Evolutionary conservation across 2,329 filamentous ascomycete species (phyloP), one percentile per base, ranked within the genome.

Genomic region (Neophaeococcomyces aloes): DNA sequence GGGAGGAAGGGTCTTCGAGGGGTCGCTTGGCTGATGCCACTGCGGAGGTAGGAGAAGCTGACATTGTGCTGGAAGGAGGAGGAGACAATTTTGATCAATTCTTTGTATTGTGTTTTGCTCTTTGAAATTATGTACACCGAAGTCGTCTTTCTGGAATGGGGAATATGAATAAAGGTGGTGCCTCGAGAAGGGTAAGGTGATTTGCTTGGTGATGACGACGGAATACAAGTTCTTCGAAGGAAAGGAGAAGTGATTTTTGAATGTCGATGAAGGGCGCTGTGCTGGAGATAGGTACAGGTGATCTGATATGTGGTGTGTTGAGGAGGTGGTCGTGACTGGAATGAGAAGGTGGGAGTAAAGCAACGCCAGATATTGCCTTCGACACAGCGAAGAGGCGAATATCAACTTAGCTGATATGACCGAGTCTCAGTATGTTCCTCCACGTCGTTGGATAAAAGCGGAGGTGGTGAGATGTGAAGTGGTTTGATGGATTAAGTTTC

Each of bases 1-100:
- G 91, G 7, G 91, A 98, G 14, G 91, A 96, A 8, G 89, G 84
- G 61, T 96, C 91, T 72, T 98, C 91, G 53, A 98, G 79, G 49
- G 91, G 91, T 60, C 91, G 87, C 77, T 98, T 98, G 51, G 67
- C 63, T 50, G 68, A 69, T 52, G 67, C 63, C 47, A 69, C 61
- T 46, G 64, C 68, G 48, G 64, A 67, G 51, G 58, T 61, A 44
- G 67, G 68, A 53, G 67, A 86, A 51, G 81, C 75, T 68, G 83
- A 87, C 83, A 88, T 88, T 56, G 65, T 76, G 67, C 54, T 44
- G 36, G 56, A 55, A 57, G 59, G 60, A 61, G 58, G 59, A 59
- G 56, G 55, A 52, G 60, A 61, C 55, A 54, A 57, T 69, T 60
- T 61, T 64, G 57, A 57, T 58, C 59, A 61, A 53, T 54, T 59